Conservation (phyloP, 345 rosid species). For the Gossypioides kirkii region DNA sequence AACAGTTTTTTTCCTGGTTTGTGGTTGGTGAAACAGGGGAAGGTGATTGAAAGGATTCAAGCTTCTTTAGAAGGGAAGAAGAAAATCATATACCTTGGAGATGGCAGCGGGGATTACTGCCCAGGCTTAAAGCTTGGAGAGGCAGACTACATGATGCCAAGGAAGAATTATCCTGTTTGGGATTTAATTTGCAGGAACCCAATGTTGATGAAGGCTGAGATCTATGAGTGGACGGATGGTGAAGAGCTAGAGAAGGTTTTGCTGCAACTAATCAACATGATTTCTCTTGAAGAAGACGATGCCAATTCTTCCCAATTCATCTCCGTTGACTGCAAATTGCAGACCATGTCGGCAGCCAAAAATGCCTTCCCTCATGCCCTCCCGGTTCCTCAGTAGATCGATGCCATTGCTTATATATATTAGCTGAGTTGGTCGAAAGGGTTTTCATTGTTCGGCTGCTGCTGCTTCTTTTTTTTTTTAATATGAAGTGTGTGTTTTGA, state of each 20-base stretch:
- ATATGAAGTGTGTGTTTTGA: too few species aligned
- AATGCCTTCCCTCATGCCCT: conserved; percentile 35
- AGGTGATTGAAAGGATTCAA: conserved; percentile 59
- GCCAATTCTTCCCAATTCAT: conserved; percentile 12
- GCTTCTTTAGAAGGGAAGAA: conserved; percentile 49
- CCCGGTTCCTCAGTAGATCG: conserved; percentile 34
- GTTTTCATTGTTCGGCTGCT: too few species aligned
- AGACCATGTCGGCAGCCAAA: conserved; percentile 28
- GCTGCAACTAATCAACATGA: conserved; percentile 28
- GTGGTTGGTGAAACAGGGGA: conserved; percentile 37
- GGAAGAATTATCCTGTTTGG: conserved; percentile 83
- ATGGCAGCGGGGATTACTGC: conserved; percentile 82
- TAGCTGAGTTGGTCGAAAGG: too few species aligned
- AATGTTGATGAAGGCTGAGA: conserved; percentile 46
- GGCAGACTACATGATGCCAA: conserved; percentile 67
- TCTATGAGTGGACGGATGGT: conserved; percentile 73
- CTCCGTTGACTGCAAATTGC: conserved; percentile 48
- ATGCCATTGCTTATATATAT: not conserved
- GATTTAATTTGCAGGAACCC: conserved; percentile 57
- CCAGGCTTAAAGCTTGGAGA: conserved; percentile 61
- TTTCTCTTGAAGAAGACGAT: conserved; percentile 19
- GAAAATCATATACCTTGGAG: conserved; percentile 68
- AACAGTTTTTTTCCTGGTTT: not conserved
- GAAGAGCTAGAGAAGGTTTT: conserved; percentile 47
- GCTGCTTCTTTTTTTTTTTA: too few species aligned